Evolutionary conservation across 2,329 filamentous ascomycete species (phyloP), one percentile per base, ranked within the genome.

Genomic region (Aspergillus viridinutans): DNA sequence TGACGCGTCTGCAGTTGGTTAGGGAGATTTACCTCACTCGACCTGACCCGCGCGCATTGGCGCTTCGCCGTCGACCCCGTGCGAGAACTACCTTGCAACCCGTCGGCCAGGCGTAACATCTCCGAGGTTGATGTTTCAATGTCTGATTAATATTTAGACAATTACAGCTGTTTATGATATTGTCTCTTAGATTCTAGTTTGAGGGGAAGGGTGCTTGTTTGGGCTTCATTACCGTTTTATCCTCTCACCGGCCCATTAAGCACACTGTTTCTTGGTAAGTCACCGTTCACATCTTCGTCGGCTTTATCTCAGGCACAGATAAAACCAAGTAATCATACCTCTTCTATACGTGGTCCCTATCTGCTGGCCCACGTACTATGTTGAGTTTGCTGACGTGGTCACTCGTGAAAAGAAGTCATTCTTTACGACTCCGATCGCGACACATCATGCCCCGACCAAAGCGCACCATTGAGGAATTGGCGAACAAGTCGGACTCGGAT

Each of bases 401-500:
- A 25, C 10, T n/a, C 21, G 21, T 47, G 43, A 17, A 17, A 26
- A 35, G 49, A 25, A 21, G 8, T 49, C 49, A 51, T 38, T 21
- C 40, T 35, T 49, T 50, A 49, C 28, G 20, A 23, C 42, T 50
- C 51, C 26, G 49, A 50, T 49, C 8, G 53, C 57, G 17, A 58
- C 52, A 49, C 66, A 65, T 42, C 56, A 74, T 75, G 74, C 64
- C 69, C 57, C 68, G 66, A 55, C 54, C 64, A 43, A 78, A 78
- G 64, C 74, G 76, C 54, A 69, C 73, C 35, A 61, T 77, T 48
- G 76, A 77, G 64, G 77, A 78, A 60, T 63, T 77, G 49, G 75
- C 64, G 52, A 72, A 71, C 57, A 74, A 74, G 55, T 78, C 77
- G 8, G 76, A 78, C 58, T 76, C 76, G 6, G 68, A 76, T 26